Conservation (phyloP, 805 yeast species). For the Pichia californica region DNA sequence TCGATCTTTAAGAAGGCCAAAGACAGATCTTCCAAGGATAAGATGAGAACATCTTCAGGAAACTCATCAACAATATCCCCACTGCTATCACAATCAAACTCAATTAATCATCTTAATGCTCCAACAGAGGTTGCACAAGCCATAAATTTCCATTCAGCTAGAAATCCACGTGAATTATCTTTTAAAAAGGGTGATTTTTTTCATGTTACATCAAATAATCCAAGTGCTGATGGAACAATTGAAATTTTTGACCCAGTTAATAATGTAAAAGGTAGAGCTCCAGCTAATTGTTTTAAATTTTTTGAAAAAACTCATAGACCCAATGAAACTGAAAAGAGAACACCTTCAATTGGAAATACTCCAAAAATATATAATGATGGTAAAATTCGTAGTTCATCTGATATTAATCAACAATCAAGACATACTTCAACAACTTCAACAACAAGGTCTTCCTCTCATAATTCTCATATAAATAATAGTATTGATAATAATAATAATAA, state of each 20-base stretch:
- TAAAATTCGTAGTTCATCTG: no score
- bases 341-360: slow-evolving; percentile 8
- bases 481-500: no score
- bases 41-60: slow-evolving; percentile 16
- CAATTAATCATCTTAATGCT: slow-evolving; percentile 30
- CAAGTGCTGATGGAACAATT: slow-evolving; percentile 38
- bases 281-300: slow-evolving; percentile 74
- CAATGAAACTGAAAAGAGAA: neutral
- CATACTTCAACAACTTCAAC: neutral
- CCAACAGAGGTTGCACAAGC: slow-evolving; percentile 87
- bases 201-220: slow-evolving; percentile 61
- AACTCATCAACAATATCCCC: no score
- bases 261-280: slow-evolving; percentile 77
- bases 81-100: slow-evolving; percentile 1
- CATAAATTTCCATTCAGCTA: slow-evolving; percentile 66
- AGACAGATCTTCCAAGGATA: slow-evolving; percentile 27
- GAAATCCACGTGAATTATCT: slow-evolving; percentile 72
- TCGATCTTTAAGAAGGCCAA: slow-evolving; percentile 25
- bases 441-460: neutral
- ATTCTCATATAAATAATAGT: no score
- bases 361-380: neutral
- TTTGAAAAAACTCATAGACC: slow-evolving; percentile 54
- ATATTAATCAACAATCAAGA: neutral
- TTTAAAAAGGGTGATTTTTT: slow-evolving; percentile 84
- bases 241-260: slow-evolving; percentile 85